These are phyloP conservation scores for Begonia fuchsioides DNA, from an alignment of 306 rosid genomes.

Conservation along the genomic window DNA sequence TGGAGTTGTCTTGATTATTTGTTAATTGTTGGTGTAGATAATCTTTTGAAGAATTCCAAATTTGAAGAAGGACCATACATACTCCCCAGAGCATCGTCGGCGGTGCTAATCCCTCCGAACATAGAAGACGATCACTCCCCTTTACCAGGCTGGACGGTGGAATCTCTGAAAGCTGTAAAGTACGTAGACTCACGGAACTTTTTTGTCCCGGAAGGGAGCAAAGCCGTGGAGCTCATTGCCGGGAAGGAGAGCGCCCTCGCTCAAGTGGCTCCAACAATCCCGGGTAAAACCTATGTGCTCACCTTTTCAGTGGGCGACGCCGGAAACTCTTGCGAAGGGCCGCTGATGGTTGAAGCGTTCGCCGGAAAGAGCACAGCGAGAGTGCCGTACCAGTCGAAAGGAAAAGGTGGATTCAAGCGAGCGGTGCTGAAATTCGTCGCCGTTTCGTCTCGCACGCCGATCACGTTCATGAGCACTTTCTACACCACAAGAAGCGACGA, in stretches of 20 bases:
- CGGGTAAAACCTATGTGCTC: constrained; percentile 54
- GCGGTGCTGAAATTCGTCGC: constrained; percentile 67
- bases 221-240: constrained; percentile 75
- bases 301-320: constrained; percentile 80
- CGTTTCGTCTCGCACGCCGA: constrained; percentile 29
- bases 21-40: too few relatives aligned
- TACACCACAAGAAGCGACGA: constrained; percentile 91
- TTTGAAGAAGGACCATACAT: constrained; percentile 84
- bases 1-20: neutral
- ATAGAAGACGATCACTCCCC: constrained; percentile 92
- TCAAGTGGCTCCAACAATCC: constrained; percentile 61
- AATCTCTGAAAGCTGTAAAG: constrained; percentile 81
- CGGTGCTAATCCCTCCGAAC: constrained; percentile 86
- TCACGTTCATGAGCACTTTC: constrained; percentile 75
- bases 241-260: constrained; percentile 97
- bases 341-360: constrained; percentile 87
- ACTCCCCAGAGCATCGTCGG: constrained; percentile 74
- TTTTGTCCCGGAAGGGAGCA: constrained; percentile 60
- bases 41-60: constrained; percentile 61
- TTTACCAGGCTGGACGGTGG: constrained; percentile 94
- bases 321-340: constrained; percentile 75
- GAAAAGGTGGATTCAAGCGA: constrained; percentile 78
- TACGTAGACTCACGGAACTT: constrained; percentile 75
- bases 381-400: constrained; percentile 80
- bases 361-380: constrained; percentile 57